Evolutionary conservation across 805 yeast genomes (phyloP), one percentile per base, ranked within the genome.

Genomic region (Pichia manshurica): DNA sequence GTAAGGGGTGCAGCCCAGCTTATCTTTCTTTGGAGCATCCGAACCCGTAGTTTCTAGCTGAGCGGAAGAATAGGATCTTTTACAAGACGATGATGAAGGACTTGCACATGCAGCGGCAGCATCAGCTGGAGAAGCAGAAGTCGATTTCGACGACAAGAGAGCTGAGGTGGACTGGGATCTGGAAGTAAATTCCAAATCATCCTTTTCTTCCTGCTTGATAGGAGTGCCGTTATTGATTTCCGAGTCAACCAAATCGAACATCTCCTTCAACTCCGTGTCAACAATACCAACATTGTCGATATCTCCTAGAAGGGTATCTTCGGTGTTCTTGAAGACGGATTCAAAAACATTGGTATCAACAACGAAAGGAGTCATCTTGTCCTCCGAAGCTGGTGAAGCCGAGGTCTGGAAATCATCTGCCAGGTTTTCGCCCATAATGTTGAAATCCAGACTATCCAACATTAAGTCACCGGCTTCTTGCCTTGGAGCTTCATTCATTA

Each of bases 1-100:
- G 73, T 87, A 87, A 41, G 84, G 68, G 44, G 85, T 80, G 59
- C 83, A 76, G 34, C 96, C 96, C 46, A 85, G 71, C 54, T 78
- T 81, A 65, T 88, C 96, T 50, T 73, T 68, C 60, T 75, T 78
- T 12, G 53, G 42, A 21, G 45, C 38, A 4, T 37, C 41, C 10
- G 44, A 13, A 7, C 10, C 29, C 25, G 19, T 16, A 9, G 33
- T 21, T 23, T 31, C 19, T 45, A 45, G 25, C 22, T 53, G 37
- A 43, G 40, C 51, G 48, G 54, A 52, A 47, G 54, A 55, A 52
- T 50, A 60, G 39, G 50, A 69, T 59, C 50, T 63, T 58, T 52
- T 50, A 21, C 45, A 42, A 23, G 39, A 21, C 15, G 12, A 3
- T 9, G 39, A 32, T 7, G 31, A 16, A 7, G 29, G 29, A 10